These are phyloP conservation scores for Aspergillus sp. DNA, from an alignment of 2,329 filamentous ascomycete species.

Conservation along the genomic window DNA sequence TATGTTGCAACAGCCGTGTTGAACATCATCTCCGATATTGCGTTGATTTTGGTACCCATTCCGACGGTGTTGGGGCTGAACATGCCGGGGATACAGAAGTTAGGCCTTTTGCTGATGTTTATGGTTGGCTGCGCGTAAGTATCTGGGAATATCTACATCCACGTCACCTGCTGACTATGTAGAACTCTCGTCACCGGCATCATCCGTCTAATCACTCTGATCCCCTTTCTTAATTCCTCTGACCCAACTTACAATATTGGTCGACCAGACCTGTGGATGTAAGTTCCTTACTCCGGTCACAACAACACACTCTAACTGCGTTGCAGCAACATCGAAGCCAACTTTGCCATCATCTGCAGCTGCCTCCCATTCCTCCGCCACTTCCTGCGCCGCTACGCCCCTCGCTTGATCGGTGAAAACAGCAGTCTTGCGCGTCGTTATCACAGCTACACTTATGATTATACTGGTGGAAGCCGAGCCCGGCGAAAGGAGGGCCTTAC, in stretches of 20 bases:
- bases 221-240: slow-evolving; percentile 14
- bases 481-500: slow-evolving; percentile 15
- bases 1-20: slow-evolving; percentile 22
- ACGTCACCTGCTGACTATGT: not conserved
- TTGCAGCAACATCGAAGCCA: slow-evolving; percentile 27
- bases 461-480: slow-evolving; percentile 10
- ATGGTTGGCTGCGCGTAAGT: slow-evolving; percentile 29
- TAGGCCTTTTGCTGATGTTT: slow-evolving; percentile 25
- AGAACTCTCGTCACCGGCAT: slow-evolving; percentile 25
- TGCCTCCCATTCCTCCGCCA: slow-evolving; percentile 28
- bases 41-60: slow-evolving; percentile 23
- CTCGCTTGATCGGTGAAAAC: slow-evolving; percentile 21
- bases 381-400: slow-evolving; percentile 25
- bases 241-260: slow-evolving; percentile 18
- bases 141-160: too few species aligned
- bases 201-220: slow-evolving; percentile 21
- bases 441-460: slow-evolving; percentile 7
- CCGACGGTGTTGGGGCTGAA: slow-evolving; percentile 22
- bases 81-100: slow-evolving; percentile 24
- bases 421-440: slow-evolving; percentile 17
- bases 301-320: not conserved
- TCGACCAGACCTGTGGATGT: slow-evolving; percentile 20
- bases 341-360: slow-evolving; percentile 28
- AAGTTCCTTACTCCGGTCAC: not conserved
- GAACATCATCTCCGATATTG: slow-evolving; percentile 25